Evolutionary conservation across 2,329 filamentous ascomycete genomes (phyloP).

Genomic region (Sarocladium oryzae): DNA sequence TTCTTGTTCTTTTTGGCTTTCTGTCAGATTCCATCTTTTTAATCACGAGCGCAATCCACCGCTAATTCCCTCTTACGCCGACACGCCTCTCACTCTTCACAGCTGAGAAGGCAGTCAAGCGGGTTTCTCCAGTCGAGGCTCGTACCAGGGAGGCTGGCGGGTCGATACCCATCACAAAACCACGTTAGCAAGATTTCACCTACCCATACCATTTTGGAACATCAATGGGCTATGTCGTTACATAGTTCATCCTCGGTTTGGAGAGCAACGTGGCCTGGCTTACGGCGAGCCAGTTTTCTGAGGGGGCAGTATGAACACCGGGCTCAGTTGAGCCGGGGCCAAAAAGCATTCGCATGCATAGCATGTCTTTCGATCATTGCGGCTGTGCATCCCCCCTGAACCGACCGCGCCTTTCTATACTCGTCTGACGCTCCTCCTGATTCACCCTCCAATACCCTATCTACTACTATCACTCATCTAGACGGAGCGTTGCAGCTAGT

Average conservation of each 20-base stretch:
- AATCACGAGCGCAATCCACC: conserved; percentile 27
- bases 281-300: neutral
- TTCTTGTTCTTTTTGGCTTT: conserved; percentile 25
- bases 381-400: neutral
- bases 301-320: neutral
- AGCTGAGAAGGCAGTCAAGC: neutral
- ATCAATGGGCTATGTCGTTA: neutral
- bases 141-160: neutral
- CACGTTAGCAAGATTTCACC: neutral
- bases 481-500: conserved; percentile 3
- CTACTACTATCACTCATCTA: conserved; percentile 1
- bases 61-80: conserved; percentile 26
- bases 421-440: conserved; percentile 1
- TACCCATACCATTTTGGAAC: conserved; percentile 1
- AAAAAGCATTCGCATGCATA: neutral
- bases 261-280: conserved; percentile 8
- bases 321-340: neutral
- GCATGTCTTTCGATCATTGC: neutral
- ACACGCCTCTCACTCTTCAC: neutral
- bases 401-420: conserved; percentile 2
- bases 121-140: neutral
- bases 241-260: conserved; percentile 3
- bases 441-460: neutral
- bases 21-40: conserved; percentile 31
- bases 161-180: neutral